Evolutionary conservation across 495 filamentous ascomycete genomes (phyloP).

Genomic region (Trichoderma erinaceum): DNA sequence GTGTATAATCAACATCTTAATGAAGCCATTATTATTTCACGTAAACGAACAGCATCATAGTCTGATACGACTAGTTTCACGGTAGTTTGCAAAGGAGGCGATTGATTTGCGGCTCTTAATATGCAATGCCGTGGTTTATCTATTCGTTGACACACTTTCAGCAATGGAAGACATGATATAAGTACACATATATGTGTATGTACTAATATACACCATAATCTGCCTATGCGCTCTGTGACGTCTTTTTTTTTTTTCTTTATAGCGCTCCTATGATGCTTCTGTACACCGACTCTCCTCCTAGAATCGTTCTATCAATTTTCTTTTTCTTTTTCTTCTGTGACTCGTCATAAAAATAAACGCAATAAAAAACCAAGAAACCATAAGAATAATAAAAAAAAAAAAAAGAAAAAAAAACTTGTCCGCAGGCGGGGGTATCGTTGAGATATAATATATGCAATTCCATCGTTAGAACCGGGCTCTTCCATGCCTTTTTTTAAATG

Average conservation of each 20-base stretch:
- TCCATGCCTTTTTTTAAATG: not conserved
- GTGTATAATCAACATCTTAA: too few relatives aligned
- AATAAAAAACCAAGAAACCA: not conserved
- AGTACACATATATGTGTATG: not conserved
- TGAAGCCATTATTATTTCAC: too few relatives aligned
- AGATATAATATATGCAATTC: conserved; percentile 17
- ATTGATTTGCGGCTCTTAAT: too few relatives aligned
- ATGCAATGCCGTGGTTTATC: too few relatives aligned
- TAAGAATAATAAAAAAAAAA: conserved; percentile 15
- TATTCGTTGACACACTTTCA: too few relatives aligned
- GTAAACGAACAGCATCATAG: too few relatives aligned
- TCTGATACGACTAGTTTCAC: too few relatives aligned
- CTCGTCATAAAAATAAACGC: not conserved
- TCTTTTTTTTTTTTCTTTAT: not conserved
- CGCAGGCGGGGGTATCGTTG: conserved; percentile 19
- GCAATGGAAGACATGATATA: too few relatives aligned
- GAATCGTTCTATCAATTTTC: not conserved
- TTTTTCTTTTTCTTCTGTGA: not conserved
- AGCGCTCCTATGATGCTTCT: not conserved
- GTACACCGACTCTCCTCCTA: not conserved
- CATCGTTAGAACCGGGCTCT: conserved; percentile 9
- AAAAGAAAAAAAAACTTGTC: not conserved
- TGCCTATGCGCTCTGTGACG: not conserved
- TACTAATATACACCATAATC: not conserved
- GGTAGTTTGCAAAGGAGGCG: too few relatives aligned